Conservation (phyloP, 2,329 filamentous ascomycete species). For the Ceratocystis variospora region DNA sequence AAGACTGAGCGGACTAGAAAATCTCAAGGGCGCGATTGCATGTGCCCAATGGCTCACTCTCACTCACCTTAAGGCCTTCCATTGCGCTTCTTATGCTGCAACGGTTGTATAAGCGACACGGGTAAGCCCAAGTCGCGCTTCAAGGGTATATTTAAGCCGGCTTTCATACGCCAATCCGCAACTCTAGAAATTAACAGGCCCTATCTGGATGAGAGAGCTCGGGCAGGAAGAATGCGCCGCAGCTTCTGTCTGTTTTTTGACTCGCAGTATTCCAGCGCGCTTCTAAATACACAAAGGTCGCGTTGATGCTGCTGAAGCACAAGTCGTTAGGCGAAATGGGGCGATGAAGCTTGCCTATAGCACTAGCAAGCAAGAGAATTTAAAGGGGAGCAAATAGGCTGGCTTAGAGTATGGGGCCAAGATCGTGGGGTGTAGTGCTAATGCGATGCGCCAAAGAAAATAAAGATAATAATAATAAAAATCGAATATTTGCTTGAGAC, state of each 20-base stretch:
- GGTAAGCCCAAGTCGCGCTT: not conserved
- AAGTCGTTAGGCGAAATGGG: not conserved
- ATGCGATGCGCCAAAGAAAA: not conserved
- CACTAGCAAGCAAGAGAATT: not conserved
- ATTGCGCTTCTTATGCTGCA: constrained; percentile 15
- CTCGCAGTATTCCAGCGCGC: not conserved
- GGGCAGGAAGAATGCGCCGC: constrained; percentile 1
- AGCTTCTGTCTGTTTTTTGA: not conserved
- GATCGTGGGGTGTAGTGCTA: not conserved
- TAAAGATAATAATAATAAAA: not conserved
- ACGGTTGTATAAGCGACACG: constrained; percentile 8
- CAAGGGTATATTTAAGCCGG: not conserved
- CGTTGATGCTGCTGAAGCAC: constrained; percentile 4
- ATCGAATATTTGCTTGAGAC: constrained; percentile 1
- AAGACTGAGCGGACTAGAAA: not conserved
- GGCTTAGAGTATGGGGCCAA: too few species aligned
- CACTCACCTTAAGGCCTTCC: constrained; percentile 16
- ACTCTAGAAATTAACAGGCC: not conserved
- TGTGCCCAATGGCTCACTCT: not conserved
- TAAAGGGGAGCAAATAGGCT: not conserved
- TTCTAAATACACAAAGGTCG: not conserved
- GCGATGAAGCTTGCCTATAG: not conserved
- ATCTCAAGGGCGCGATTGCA: not conserved
- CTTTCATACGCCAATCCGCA: not conserved
- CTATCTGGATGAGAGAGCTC: not conserved